Evolutionary conservation across 1,284 basidiomycete genomes (phyloP), one percentile per base, ranked within the genome.

Genomic region (Naganishia liquefaciens): DNA sequence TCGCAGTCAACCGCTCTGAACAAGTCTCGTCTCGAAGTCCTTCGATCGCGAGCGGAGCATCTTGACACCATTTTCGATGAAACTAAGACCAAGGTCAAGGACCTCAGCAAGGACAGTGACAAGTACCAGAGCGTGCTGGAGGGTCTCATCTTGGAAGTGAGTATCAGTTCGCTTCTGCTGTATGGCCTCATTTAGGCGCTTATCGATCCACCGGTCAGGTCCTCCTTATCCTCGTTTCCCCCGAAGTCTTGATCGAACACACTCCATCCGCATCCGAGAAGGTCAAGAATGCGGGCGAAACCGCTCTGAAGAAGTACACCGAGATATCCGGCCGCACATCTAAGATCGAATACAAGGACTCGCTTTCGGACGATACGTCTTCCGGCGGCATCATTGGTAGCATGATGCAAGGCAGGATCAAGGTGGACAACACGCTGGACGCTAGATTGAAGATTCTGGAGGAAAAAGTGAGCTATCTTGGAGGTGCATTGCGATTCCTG

Each of bases 1-100:
- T 87, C 93, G 6, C 91, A 96, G 77, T 99, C 95, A 3, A 98
- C 91, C 42, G 84, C 94, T 68, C 96, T 93, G 72, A 99, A 99
- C 85, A 92, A 91, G 76, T 93, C 94, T 6, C 91, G 96, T 62
- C 84, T 99, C 73, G 87, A 86, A 77, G 84, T 99, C 30, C 86
- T 99, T 21, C 90, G 95, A 76, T 86, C 88, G 67, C 87, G 94
- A 60, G 95, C 99, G 78, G 91, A 97, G 76, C 87, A 94, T 69
- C 83, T 98, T 3, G 89, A 96, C 74, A 87, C 90, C 64, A 86
- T 98, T 65, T 99, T 99, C 78, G 81, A 85, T 17, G 83, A 86
- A 3, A 86, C 93, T 1, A 87, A 90, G 67, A 81, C 83, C 53
- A 81, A 86, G 64, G 78, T 84, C 69, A 83, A 88, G 65, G 81